Evolutionary conservation across 139 green algal genomes (phyloP).

Genomic region (Chlamydomonas schloesseri): DNA sequence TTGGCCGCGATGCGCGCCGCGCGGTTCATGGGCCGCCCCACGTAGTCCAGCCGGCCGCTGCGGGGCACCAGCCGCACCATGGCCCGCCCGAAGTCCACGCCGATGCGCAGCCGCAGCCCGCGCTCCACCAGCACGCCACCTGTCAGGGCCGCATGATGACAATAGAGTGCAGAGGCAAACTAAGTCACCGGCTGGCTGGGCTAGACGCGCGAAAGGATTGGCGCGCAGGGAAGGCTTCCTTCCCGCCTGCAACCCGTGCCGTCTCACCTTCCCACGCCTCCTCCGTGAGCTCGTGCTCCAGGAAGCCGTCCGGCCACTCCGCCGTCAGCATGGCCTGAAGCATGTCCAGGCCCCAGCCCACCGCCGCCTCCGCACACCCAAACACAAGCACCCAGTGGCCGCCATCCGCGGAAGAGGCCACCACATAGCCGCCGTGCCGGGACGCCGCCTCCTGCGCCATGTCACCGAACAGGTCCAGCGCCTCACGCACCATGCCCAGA

Average conservation of each 20-base stretch:
- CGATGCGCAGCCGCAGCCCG: neutral
- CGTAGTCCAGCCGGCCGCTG: conserved; percentile 8
- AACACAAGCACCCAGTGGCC: conserved; percentile 12
- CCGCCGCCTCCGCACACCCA: neutral
- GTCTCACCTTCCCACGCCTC: conserved; percentile 15
- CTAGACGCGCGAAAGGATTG: too few species aligned
- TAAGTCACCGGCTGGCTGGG: too few species aligned
- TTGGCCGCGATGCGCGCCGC: conserved; percentile 2
- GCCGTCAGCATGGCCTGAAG: neutral
- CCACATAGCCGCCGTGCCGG: neutral
- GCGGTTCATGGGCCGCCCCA: conserved; percentile 6
- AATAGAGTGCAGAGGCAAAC: too few species aligned
- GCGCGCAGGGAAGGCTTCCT: too few species aligned
- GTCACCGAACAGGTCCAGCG: neutral
- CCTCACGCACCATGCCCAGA: neutral
- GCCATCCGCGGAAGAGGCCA: neutral
- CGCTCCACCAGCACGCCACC: neutral
- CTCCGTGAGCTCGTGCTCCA: conserved; percentile 15
- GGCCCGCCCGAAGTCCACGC: neutral
- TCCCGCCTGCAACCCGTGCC: too few species aligned
- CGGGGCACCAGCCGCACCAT: neutral
- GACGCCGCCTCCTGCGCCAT: neutral
- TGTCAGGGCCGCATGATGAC: neutral
- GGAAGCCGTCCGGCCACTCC: neutral
- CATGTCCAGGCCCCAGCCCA: neutral